These are phyloP conservation scores for Amaranthus palmeri DNA, from an alignment of 148 eudicot species.

Conservation along the genomic window DNA sequence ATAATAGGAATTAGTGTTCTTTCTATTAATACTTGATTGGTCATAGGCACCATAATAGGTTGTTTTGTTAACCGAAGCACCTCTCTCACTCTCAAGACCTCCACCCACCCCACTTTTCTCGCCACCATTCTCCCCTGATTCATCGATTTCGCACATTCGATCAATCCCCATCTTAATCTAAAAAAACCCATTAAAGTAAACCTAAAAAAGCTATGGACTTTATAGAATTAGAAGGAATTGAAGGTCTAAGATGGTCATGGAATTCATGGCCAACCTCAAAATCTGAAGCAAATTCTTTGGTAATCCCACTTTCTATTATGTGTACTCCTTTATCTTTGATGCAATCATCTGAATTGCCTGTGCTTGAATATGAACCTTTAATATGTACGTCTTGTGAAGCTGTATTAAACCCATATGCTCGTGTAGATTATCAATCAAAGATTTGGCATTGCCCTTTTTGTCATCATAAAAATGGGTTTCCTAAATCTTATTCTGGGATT, in stretches of 20 bases:
- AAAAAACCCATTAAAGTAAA: neutral
- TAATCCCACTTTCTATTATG: slow-evolving; percentile 69
- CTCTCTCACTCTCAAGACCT: too few species aligned
- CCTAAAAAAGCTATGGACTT: slow-evolving; percentile 52
- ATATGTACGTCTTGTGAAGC: slow-evolving; percentile 58
- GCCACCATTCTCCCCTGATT: too few species aligned
- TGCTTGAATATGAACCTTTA: slow-evolving; percentile 72
- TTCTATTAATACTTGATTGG: too few species aligned
- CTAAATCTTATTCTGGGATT: slow-evolving; percentile 50
- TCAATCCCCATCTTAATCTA: neutral
- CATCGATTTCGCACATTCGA: too few species aligned
- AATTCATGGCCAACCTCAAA: slow-evolving; percentile 81
- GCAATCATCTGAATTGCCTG: slow-evolving; percentile 67
- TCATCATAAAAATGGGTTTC: slow-evolving; percentile 53
- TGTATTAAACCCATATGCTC: slow-evolving; percentile 82
- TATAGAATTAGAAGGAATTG: slow-evolving; percentile 74
- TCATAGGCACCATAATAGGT: too few species aligned
- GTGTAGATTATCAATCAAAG: slow-evolving; percentile 68
- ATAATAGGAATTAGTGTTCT: too few species aligned
- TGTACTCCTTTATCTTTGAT: slow-evolving; percentile 72
- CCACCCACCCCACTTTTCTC: too few species aligned
- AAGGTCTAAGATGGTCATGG: slow-evolving; percentile 92
- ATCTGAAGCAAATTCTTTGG: slow-evolving; percentile 40
- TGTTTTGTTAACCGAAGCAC: too few species aligned
- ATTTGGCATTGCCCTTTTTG: slow-evolving; percentile 97